Conservation (phyloP, 306 rosid genomes). For the Psophocarpus tetragonolobus region DNA sequence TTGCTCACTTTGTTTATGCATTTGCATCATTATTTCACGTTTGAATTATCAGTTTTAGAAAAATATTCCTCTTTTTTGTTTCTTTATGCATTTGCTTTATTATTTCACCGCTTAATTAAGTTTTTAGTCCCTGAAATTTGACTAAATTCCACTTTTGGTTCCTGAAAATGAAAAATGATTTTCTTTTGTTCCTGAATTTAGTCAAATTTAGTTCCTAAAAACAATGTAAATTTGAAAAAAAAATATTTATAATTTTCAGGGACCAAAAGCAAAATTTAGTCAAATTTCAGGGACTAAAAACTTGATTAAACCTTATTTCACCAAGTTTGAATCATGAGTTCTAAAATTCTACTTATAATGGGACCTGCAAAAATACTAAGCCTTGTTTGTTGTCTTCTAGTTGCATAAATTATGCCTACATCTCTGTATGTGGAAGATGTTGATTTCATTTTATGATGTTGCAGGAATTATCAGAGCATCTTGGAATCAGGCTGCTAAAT, state of each 20-base stretch:
- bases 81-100: slow-evolving; percentile 9
- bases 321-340: not conserved
- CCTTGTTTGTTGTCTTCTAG: not conserved
- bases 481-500: slow-evolving; percentile 67
- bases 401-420: not conserved
- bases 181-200: too few relatives aligned
- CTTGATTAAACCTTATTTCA: too few relatives aligned
- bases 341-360: not conserved
- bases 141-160: too few relatives aligned
- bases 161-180: too few relatives aligned
- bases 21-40: slow-evolving; percentile 2
- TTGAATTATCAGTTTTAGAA: too few relatives aligned
- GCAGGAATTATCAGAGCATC: slow-evolving; percentile 91
- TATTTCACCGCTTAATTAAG: too few relatives aligned
- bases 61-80: slow-evolving; percentile 3
- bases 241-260: too few relatives aligned
- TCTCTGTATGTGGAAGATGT: slow-evolving; percentile 17
- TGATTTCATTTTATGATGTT: slow-evolving; percentile 40
- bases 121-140: too few relatives aligned
- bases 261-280: too few relatives aligned
- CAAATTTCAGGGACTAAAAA: too few relatives aligned
- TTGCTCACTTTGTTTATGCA: not conserved
- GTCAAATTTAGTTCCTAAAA: too few relatives aligned
- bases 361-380: not conserved
- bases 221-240: too few relatives aligned